These are phyloP conservation scores for Cucurbita pepo DNA, from an alignment of 306 rosid species.

Conservation along the genomic window DNA sequence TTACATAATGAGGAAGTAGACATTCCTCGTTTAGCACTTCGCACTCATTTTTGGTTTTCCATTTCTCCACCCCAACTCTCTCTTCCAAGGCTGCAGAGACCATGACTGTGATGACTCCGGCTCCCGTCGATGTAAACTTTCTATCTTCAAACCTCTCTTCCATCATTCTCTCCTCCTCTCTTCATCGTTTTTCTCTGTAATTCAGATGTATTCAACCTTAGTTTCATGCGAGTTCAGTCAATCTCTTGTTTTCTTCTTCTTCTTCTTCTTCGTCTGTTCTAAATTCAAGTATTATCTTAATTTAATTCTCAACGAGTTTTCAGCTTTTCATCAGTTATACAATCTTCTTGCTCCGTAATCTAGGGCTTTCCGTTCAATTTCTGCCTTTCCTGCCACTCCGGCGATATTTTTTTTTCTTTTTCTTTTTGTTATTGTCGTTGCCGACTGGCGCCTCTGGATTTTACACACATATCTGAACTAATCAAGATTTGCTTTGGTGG, in stretches of 20 bases:
- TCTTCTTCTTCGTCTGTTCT: background rate
- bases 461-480: slow-evolving; percentile 21
- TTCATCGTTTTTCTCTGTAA: background rate
- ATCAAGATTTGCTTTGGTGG: slow-evolving; percentile 18
- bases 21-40: slow-evolving; percentile 8
- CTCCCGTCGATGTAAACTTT: slow-evolving; percentile 52
- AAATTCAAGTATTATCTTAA: background rate
- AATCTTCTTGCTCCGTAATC: slow-evolving; percentile 1
- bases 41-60: slow-evolving; percentile 1
- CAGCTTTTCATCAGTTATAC: slow-evolving; percentile 12
- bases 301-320: background rate
- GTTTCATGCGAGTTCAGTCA: slow-evolving; percentile 1
- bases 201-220: slow-evolving; percentile 10
- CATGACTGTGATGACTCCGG: slow-evolving; percentile 21
- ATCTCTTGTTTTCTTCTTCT: background rate
- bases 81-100: slow-evolving; percentile 18
- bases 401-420: slow-evolving; percentile 4
- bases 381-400: slow-evolving; percentile 8
- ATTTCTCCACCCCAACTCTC: slow-evolving; percentile 5
- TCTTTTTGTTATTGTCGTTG: background rate
- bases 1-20: background rate
- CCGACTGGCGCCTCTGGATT: slow-evolving; percentile 17
- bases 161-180: background rate
- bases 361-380: slow-evolving; percentile 35
- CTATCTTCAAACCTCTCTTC: slow-evolving; percentile 5